Percentiles rank a stretch among this genome's conserved stretches.
phyloP scores from a whole-genome alignment of 208 protist genomes.

The Trypanosoma brucei region DNA sequence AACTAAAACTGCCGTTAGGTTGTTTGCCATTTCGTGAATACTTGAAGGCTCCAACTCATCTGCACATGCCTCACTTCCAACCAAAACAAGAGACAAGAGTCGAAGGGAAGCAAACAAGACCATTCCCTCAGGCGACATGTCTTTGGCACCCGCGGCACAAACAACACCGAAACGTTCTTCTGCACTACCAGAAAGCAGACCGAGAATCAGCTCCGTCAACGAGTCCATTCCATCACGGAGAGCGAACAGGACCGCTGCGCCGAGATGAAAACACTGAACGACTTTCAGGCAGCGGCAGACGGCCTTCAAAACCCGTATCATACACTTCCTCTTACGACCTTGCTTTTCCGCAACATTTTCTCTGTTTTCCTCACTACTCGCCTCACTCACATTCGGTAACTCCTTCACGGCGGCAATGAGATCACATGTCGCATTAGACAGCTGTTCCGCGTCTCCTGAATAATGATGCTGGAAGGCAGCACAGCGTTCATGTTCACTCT shows the following conservation, averaged over 20 bases:
- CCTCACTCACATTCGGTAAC: neutral
- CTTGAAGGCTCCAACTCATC: constrained; percentile 3
- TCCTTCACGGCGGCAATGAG: neutral
- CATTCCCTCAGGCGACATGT: constrained; percentile 7
- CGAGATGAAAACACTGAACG: constrained; percentile 15
- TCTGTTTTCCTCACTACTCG: neutral
- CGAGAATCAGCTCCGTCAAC: constrained; percentile 13
- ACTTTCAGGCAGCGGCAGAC: constrained; percentile 14
- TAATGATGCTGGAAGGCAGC: constrained; percentile 19
- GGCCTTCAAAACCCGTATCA: constrained; percentile 2
- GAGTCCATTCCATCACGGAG: constrained; percentile 13
- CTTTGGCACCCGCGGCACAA: neutral
- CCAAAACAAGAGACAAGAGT: constrained; percentile 16
- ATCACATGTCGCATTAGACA: neutral
- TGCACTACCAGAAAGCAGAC: neutral
- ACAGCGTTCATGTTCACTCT: constrained; percentile 23
- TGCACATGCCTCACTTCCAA: constrained; percentile 14
- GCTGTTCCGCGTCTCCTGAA: constrained; percentile 7
- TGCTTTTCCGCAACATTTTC: neutral
- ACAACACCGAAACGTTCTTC: neutral
- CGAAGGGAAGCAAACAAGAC: constrained; percentile 13
- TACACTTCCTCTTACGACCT: neutral
- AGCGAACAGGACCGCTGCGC: constrained; percentile 26
- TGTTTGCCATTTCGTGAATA: neutral
- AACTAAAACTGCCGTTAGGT: constrained; percentile 1